A percentile compares a stretch with the other conserved stretches of the same genome.
phyloP scores from a whole-genome alignment of 371 early-diverging fungal species.

The Haplosporangium sp. region DNA sequence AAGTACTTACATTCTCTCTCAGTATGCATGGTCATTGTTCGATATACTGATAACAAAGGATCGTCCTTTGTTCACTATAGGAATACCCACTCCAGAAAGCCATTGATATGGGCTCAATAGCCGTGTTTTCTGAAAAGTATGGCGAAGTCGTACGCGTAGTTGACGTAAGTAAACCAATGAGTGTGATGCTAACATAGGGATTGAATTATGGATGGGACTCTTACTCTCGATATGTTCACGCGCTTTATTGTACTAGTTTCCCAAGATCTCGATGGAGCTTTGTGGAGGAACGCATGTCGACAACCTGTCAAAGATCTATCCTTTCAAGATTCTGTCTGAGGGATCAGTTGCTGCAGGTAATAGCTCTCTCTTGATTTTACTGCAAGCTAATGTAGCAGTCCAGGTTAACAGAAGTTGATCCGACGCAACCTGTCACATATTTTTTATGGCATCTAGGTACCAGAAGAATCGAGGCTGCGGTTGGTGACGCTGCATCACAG shows the following conservation, averaged over 20 bases:
- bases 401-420: too few relatives aligned
- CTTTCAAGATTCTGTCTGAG: constrained; percentile 77
- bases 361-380: background rate
- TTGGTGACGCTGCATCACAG: constrained; percentile 66
- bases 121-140: constrained; percentile 79
- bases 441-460: constrained; percentile 60
- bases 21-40: too few relatives aligned
- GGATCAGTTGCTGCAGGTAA: constrained; percentile 78
- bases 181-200: too few relatives aligned
- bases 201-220: too few relatives aligned
- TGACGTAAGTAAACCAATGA: constrained; percentile 49
- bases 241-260: constrained; percentile 45
- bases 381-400: too few relatives aligned
- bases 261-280: constrained; percentile 73
- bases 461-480: constrained; percentile 83
- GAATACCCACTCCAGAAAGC: constrained; percentile 72
- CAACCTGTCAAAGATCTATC: constrained; percentile 68
- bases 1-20: background rate
- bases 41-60: too few relatives aligned
- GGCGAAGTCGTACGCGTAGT: constrained; percentile 72
- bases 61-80: constrained; percentile 21
- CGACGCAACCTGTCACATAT: background rate
- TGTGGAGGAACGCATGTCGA: constrained; percentile 85
- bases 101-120: constrained; percentile 70
- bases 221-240: background rate